Conservation (phyloP, 2,329 filamentous ascomycete species). For the Diaporthe humulicola region DNA sequence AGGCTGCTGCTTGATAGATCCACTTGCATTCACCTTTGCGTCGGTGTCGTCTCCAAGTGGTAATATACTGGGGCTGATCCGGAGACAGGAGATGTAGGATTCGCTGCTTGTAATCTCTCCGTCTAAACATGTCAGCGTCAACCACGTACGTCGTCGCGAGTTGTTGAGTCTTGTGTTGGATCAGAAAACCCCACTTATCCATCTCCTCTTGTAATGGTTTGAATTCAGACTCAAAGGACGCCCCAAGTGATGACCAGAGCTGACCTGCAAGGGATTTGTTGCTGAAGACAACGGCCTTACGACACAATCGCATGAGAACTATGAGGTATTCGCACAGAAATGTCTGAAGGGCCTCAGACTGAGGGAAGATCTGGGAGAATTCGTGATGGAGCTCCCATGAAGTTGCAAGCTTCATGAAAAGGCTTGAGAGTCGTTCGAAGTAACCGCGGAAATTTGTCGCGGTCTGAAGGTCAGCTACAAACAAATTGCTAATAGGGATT, state of each 20-base stretch:
- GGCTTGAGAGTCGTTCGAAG: conserved; percentile 7
- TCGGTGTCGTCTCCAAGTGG: conserved; percentile 34
- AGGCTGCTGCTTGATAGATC: conserved; percentile 20
- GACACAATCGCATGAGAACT: conserved; percentile 14
- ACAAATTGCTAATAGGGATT: no score
- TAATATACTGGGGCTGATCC: conserved; percentile 18
- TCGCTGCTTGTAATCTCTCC: background rate
- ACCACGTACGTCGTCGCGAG: background rate
- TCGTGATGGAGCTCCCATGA: conserved; percentile 18
- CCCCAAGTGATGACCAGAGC: conserved; percentile 2
- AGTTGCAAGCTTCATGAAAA: conserved; percentile 13
- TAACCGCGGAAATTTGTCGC: conserved; percentile 4
- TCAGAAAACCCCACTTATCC: conserved; percentile 11
- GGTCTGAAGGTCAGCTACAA: background rate
- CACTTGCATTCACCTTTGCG: conserved; percentile 35
- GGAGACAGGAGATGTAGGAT: conserved; percentile 19
- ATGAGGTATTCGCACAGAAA: conserved; percentile 10
- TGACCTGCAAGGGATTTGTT: conserved; percentile 2
- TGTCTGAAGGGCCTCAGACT: background rate
- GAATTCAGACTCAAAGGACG: conserved; percentile 28
- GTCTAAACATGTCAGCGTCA: background rate
- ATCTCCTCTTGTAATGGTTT: conserved; percentile 12
- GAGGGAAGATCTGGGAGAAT: conserved; percentile 5
- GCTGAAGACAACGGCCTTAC: background rate
- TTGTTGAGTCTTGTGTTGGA: background rate